These are phyloP conservation scores for Ampelocalamus luodianensis DNA, from an alignment of 176 grass and related monocot species.

Conservation along the genomic window DNA sequence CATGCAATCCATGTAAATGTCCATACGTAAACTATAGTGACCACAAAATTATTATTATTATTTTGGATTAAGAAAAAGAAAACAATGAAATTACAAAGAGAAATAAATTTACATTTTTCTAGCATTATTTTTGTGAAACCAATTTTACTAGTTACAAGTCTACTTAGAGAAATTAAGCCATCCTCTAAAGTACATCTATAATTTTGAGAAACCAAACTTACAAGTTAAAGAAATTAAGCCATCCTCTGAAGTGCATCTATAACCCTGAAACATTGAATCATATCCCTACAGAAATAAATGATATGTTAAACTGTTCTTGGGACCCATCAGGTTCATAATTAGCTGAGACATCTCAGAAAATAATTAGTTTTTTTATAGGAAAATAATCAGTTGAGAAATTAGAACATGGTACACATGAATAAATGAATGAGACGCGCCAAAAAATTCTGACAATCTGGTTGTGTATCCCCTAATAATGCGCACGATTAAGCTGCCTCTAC, in stretches of 20 bases:
- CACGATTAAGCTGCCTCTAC: not conserved
- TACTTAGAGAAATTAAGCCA: not conserved
- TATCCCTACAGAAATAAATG: not conserved
- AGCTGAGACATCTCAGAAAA: not conserved
- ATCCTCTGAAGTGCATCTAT: not conserved
- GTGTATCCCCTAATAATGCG: not conserved
- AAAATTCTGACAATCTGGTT: not conserved
- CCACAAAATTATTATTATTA: too few relatives aligned
- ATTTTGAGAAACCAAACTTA: not conserved
- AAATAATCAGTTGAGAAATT: not conserved
- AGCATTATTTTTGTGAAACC: not conserved
- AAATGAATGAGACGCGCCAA: not conserved
- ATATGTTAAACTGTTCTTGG: not conserved
- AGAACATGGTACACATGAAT: constrained; percentile 20
- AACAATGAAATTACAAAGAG: not conserved
- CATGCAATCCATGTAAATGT: constrained; percentile 6
- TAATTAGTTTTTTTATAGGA: not conserved
- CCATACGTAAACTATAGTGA: not conserved
- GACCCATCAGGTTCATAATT: not conserved
- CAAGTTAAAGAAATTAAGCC: not conserved
- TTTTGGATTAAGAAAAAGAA: not conserved
- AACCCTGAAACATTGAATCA: not conserved
- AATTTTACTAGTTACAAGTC: not conserved
- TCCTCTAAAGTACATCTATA: not conserved
- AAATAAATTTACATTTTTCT: not conserved